Base-by-base conservation (phyloP, 306 rosid genomes). In the Vigna nakashimae region DNA sequence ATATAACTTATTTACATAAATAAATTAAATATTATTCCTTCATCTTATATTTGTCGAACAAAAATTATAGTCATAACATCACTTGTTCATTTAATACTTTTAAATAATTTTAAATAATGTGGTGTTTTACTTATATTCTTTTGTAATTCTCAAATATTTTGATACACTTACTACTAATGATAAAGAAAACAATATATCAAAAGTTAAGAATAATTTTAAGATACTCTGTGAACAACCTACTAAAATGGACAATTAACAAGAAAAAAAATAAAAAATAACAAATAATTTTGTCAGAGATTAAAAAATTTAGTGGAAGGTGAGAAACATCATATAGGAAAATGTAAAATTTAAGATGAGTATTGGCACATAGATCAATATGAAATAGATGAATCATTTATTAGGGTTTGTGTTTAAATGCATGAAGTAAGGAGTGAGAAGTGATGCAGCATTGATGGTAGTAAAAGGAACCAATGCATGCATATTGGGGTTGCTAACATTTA, bases 381-480 rank as follows among this genome's bases (percentile, higher is more conserved):
- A 69, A 69, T 36, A 56, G 56, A 32, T 73, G 68, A 74, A 69
- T 40, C 73, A 49, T 68, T 18, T 40, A 15, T 0, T 36, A 15
- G 1, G 13, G 50, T 42, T 7, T 46, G 17, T 69, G 8, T 48
- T 74, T 15, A 36, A 56, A 71, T 73, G 78, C 20, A 22, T 30
- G 51, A 71, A 58, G 80, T 71, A 80, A 66, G 65, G 59, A 80
- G 52, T 22, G 59, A 49, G 67, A 49, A 60, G 14, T 24, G 65
- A 46, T 65, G 69, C 60, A 67, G 53, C 70, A 56, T 66, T 76
- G 40, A 49, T 74, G 46, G 46, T 9, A 49, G 71, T 71, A 74
- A 32, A 78, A 65, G 76, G 6, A 79, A 82, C 79, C 81, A 64
- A 78, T 75, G 84, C 77, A 63, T 82, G 84, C 52, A 82, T 71